These are phyloP conservation scores for Plicaturopsis crispa DNA, from an alignment of 768 basidiomycete genomes.

Conservation along the genomic window DNA sequence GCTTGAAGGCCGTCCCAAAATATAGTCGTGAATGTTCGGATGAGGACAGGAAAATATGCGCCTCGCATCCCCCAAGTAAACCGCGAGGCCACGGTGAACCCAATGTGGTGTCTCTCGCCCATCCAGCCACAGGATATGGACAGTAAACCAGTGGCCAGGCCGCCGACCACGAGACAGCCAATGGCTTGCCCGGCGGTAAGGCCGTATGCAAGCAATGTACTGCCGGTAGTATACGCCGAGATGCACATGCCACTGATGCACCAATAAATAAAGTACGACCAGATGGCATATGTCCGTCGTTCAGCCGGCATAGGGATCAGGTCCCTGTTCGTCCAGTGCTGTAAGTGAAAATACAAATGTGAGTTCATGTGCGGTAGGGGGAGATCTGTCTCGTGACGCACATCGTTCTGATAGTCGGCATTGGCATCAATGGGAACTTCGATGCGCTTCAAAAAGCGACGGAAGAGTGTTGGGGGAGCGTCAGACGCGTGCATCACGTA, in stretches of 20 bases:
- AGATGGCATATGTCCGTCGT: slow-evolving; percentile 18
- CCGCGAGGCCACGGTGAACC: slow-evolving; percentile 12
- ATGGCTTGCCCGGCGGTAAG: slow-evolving; percentile 11
- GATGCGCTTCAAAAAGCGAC: slow-evolving; percentile 7
- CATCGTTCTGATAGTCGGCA: slow-evolving; percentile 10
- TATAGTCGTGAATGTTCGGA: slow-evolving; percentile 9
- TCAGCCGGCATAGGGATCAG: slow-evolving; percentile 18
- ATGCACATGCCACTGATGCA: slow-evolving; percentile 14
- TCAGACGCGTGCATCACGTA: too few relatives aligned
- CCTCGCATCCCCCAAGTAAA: slow-evolving; percentile 14
- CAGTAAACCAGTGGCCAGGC: slow-evolving; percentile 8
- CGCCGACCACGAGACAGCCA: slow-evolving; percentile 10
- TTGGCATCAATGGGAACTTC: slow-evolving; percentile 11
- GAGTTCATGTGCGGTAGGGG: too few relatives aligned
- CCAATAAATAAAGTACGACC: slow-evolving; percentile 20
- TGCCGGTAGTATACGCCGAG: slow-evolving; percentile 10
- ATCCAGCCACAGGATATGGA: slow-evolving; percentile 14
- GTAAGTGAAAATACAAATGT: not conserved
- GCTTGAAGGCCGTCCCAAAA: slow-evolving; percentile 14
- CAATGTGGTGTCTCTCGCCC: slow-evolving; percentile 15
- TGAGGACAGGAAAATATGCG: slow-evolving; percentile 11
- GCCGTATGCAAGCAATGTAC: slow-evolving; percentile 13
- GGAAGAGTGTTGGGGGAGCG: slow-evolving; percentile 4
- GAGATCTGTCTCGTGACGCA: too few relatives aligned
- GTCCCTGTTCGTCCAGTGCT: slow-evolving; percentile 16